These are phyloP conservation scores for Dioszegia crocea DNA, from an alignment of 768 basidiomycete species.

Conservation along the genomic window DNA sequence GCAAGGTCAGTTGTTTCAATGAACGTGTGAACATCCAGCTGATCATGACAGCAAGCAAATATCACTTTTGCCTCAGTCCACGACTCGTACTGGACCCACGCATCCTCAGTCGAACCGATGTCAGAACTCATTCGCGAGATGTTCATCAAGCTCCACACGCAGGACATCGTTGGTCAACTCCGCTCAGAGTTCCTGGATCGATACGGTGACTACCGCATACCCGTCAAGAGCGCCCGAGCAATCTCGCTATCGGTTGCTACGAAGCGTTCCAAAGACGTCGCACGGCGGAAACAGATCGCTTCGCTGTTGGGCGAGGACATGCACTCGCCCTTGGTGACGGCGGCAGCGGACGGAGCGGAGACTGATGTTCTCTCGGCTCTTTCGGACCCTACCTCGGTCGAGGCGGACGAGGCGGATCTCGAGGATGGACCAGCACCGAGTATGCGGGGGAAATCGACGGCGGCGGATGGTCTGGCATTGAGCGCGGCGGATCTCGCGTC, in stretches of 20 bases:
- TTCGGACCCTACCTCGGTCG: background rate
- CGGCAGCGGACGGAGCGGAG: background rate
- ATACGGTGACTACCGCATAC: constrained; percentile 59
- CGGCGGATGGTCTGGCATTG: background rate
- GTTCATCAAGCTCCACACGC: constrained; percentile 86
- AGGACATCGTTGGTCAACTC: constrained; percentile 72
- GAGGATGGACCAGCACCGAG: background rate
- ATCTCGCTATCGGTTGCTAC: constrained; percentile 24
- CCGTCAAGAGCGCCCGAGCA: constrained; percentile 24
- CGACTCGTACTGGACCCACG: constrained; percentile 99
- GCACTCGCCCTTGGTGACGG: constrained; percentile 8
- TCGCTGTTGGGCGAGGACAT: background rate
- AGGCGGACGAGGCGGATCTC: background rate
- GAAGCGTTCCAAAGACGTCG: constrained; percentile 32
- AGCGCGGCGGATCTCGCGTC: constrained; percentile 1
- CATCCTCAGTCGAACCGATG: constrained; percentile 80
- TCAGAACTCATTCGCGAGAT: constrained; percentile 82
- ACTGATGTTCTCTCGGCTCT: background rate
- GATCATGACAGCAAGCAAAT: constrained; percentile 57
- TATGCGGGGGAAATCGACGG: background rate
- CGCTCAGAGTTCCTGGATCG: constrained; percentile 73
- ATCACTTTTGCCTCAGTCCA: constrained; percentile 93
- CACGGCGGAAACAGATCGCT: constrained; percentile 10
- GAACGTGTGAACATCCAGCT: constrained; percentile 9
- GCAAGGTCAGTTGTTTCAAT: constrained; percentile 54